These are phyloP conservation scores for Solanum dulcamara DNA, from an alignment of 257 asterid genomes.

Conservation along the genomic window DNA sequence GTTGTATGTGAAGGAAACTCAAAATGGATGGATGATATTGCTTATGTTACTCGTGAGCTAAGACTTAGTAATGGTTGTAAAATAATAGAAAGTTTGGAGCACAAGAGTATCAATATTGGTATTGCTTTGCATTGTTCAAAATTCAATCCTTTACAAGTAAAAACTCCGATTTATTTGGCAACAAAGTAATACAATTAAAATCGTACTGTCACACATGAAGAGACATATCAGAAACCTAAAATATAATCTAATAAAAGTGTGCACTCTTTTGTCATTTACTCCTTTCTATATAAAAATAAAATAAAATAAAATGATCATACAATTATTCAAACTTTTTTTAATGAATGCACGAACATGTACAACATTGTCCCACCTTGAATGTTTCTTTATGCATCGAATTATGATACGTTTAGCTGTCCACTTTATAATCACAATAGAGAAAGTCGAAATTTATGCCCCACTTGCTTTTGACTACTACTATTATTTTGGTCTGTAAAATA, in stretches of 20 bases:
- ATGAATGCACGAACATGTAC: neutral
- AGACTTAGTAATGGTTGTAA: too few relatives aligned
- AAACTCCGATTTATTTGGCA: too few relatives aligned
- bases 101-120: too few relatives aligned
- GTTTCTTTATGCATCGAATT: neutral
- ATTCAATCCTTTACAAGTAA: too few relatives aligned
- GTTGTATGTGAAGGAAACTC: too few relatives aligned
- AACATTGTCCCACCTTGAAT: neutral
- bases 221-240: neutral
- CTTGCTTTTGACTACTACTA: neutral
- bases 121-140: too few relatives aligned
- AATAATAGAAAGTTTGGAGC: too few relatives aligned
- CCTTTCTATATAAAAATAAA: too few relatives aligned
- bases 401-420: neutral
- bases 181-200: too few relatives aligned
- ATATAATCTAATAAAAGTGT: neutral
- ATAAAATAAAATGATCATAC: neutral
- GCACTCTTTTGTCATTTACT: neutral
- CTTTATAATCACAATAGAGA: neutral
- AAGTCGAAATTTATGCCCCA: neutral
- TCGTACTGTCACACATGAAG: too few relatives aligned
- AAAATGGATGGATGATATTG: too few relatives aligned
- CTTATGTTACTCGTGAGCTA: too few relatives aligned
- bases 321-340: neutral
- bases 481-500: neutral